A percentile compares a stretch with the other conserved stretches of the same genome.
These are phyloP conservation scores for Oidium heveae DNA, from an alignment of 2,329 filamentous ascomycete species.

Conservation along the genomic window DNA sequence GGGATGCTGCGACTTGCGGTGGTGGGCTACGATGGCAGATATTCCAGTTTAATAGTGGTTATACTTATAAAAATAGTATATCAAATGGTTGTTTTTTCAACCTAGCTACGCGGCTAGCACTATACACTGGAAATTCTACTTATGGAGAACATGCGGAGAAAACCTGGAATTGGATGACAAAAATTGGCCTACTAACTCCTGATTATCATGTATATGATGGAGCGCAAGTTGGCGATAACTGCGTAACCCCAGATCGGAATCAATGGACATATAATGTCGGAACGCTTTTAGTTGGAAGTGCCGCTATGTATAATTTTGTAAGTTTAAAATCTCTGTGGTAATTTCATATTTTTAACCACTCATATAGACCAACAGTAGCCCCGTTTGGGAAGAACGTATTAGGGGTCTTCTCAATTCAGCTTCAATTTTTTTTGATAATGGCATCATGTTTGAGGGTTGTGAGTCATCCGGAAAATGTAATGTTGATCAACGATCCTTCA, in stretches of 20 bases:
- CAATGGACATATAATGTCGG: constrained; percentile 50
- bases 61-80: constrained; percentile 48
- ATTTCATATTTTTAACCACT: neutral
- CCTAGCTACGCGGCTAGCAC: constrained; percentile 39
- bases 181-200: constrained; percentile 30
- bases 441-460: constrained; percentile 42
- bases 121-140: constrained; percentile 52
- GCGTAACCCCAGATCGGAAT: constrained; percentile 29
- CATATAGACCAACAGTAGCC: constrained; percentile 20
- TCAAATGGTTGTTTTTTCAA: constrained; percentile 38
- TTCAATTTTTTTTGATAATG: constrained; percentile 27
- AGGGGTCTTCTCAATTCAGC: constrained; percentile 29
- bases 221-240: constrained; percentile 28
- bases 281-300: constrained; percentile 36
- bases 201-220: constrained; percentile 39
- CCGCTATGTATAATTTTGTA: constrained; percentile 36
- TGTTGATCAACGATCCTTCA: constrained; percentile 36
- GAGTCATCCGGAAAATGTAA: constrained; percentile 36
- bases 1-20: constrained; percentile 42
- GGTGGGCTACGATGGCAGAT: constrained; percentile 72
- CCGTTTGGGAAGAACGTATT: constrained; percentile 31
- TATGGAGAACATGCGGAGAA: constrained; percentile 56
- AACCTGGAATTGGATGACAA: constrained; percentile 43
- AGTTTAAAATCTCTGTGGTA: neutral
- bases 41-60: constrained; percentile 59